Evolutionary conservation across 2,329 filamentous ascomycete species (phyloP).

Genomic region (Helminthosporium solani): DNA sequence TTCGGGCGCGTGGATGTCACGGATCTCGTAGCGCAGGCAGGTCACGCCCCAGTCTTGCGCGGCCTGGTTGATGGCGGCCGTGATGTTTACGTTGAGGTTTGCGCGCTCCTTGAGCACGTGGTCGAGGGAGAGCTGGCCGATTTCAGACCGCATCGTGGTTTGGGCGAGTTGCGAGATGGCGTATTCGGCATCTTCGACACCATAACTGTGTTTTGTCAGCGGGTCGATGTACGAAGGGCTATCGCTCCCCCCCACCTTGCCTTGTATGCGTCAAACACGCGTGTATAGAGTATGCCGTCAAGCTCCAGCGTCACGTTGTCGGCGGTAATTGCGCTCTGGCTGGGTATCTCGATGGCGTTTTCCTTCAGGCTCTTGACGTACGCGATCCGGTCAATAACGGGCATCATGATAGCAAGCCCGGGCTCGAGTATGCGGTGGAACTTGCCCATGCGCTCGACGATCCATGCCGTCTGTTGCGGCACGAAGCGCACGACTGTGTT

Average conservation of each 20-base stretch:
- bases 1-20: constrained; percentile 94
- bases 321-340: constrained; percentile 95
- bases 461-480: constrained; percentile 99
- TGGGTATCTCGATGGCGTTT: constrained; percentile 92
- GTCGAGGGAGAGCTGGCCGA: constrained; percentile 92
- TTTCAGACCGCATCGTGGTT: constrained; percentile 98
- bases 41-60: constrained; percentile 96
- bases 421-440: constrained; percentile 92
- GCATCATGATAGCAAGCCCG: constrained; percentile 82
- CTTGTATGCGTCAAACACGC: constrained; percentile 97
- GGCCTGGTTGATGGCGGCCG: constrained; percentile 97
- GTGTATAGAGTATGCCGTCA: constrained; percentile 91
- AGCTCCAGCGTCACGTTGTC: constrained; percentile 97
- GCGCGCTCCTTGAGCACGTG: constrained; percentile 97
- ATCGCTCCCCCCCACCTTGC: too few relatives aligned
- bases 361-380: constrained; percentile 99
- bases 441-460: constrained; percentile 98
- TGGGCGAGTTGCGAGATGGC: constrained; percentile 97
- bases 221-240: constrained; percentile 22
- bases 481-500: constrained; percentile 97
- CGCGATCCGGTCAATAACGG: constrained; percentile 91
- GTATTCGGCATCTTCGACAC: constrained; percentile 97
- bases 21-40: constrained; percentile 95
- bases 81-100: constrained; percentile 96
- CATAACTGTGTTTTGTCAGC: constrained; percentile 66